Percentiles rank a stretch among this genome's conserved stretches.
Evolutionary conservation across 208 protist genomes (phyloP).

Genomic region (Trypanosoma boissoni): DNA sequence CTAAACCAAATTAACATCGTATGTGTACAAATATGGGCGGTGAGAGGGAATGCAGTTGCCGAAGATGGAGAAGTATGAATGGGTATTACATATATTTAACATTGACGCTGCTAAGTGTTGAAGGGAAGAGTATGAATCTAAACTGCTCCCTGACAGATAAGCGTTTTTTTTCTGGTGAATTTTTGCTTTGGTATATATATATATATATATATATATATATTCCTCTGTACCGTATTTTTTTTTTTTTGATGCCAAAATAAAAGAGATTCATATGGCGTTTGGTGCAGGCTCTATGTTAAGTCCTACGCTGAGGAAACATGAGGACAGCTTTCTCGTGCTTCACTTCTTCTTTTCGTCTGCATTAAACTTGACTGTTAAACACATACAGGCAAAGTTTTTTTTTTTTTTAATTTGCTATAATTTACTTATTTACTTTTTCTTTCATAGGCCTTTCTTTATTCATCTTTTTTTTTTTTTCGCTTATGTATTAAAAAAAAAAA

Average conservation of each 20-base stretch:
- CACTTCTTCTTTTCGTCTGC: conserved; percentile 8
- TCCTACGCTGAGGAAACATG: background rate
- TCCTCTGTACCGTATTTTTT: conserved; percentile 3
- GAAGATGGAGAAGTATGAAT: no score
- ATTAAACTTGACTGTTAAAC: background rate
- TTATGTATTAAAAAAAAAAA: no score
- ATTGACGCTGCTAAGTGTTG: no score
- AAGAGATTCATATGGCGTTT: background rate
- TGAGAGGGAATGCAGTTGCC: no score
- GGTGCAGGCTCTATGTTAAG: background rate
- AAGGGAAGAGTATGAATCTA: no score
- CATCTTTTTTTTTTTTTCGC: conserved; percentile 1
- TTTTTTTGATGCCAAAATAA: conserved; percentile 21
- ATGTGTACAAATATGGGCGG: no score
- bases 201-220: conserved; percentile 12
- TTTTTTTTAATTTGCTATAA: conserved; percentile 2
- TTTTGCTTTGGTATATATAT: background rate
- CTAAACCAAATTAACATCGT: no score
- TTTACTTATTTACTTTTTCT: conserved; percentile 6
- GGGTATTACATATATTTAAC: no score
- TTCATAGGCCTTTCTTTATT: background rate
- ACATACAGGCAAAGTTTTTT: no score
- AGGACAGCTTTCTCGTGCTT: background rate
- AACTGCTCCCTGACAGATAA: no score
- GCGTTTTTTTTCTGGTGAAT: conserved; percentile 14